phyloP scores from a whole-genome alignment of 495 filamentous ascomycete species.

The Xylaria longipes region DNA sequence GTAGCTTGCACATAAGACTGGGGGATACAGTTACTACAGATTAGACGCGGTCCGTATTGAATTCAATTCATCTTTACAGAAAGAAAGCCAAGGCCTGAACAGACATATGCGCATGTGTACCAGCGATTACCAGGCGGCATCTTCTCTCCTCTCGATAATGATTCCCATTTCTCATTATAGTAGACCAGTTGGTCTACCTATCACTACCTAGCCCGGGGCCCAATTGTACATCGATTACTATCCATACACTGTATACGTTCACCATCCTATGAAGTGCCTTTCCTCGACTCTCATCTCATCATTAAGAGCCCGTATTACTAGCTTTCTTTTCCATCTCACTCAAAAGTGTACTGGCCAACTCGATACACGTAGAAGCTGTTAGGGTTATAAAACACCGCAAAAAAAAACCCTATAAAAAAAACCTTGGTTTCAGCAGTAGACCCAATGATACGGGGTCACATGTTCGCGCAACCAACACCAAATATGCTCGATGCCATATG shows the following conservation, averaged over 20 bases:
- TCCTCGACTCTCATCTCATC: neutral
- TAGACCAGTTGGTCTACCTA: conserved; percentile 4
- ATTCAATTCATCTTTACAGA: neutral
- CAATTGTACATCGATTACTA: conserved; percentile 23
- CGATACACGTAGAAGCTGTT: conserved; percentile 11
- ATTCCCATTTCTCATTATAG: conserved; percentile 8
- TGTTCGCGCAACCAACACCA: conserved; percentile 20
- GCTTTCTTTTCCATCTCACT: neutral
- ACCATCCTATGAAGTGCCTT: neutral
- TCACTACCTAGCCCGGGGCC: neutral
- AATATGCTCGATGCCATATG: conserved; percentile 19
- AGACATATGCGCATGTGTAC: neutral
- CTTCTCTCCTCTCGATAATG: neutral
- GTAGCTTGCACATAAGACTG: neutral
- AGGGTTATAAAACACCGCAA: neutral
- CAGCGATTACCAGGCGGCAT: neutral
- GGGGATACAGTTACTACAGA: neutral
- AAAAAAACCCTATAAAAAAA: too few species aligned
- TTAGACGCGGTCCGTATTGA: neutral
- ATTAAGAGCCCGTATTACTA: neutral
- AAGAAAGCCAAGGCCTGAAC: neutral
- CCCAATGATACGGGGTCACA: conserved; percentile 6
- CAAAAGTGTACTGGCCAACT: conserved; percentile 16
- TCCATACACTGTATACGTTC: conserved; percentile 23
- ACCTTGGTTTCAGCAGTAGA: conserved; percentile 1